Conservation (phyloP, 176 grass and related monocot species). For the Echinochloa phyllopogon region DNA sequence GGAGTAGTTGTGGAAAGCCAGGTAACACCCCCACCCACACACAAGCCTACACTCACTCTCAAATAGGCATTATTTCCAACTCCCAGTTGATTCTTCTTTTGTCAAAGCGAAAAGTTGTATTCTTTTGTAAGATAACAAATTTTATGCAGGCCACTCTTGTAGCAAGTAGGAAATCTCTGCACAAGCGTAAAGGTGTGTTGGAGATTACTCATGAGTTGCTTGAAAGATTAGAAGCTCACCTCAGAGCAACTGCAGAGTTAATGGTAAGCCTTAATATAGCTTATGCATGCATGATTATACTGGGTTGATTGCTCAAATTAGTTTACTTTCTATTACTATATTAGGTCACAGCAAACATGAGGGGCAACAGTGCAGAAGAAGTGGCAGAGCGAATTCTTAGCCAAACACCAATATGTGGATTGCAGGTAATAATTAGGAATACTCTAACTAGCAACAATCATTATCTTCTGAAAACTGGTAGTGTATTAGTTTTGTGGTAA, state of each 20-base stretch:
- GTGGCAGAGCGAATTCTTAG: conserved; percentile 88
- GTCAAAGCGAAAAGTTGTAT: neutral
- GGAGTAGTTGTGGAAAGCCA: conserved; percentile 93
- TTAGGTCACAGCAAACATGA: conserved; percentile 98
- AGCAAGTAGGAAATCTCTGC: conserved; percentile 79
- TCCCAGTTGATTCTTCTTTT: conserved; percentile 9
- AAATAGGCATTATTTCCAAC: neutral
- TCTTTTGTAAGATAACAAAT: conserved; percentile 11
- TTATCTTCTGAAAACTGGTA: neutral
- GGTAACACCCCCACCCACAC: conserved; percentile 47
- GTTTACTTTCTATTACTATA: conserved; percentile 35
- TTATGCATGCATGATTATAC: conserved; percentile 32
- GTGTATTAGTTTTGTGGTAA: neutral
- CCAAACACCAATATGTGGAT: conserved; percentile 77
- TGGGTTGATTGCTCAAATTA: conserved; percentile 21
- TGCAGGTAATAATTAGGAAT: conserved; percentile 67
- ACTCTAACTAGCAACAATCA: neutral
- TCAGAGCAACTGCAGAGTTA: conserved; percentile 67
- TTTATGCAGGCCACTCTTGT: conserved; percentile 80
- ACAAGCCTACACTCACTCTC: neutral
- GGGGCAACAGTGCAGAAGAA: conserved; percentile 82
- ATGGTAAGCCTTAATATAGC: conserved; percentile 58
- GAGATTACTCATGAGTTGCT: conserved; percentile 94
- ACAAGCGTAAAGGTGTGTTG: conserved; percentile 70
- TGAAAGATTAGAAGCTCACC: conserved; percentile 97